Evolutionary conservation across 495 filamentous ascomycete genomes (phyloP).

Genomic region (Xylaria palmicola): DNA sequence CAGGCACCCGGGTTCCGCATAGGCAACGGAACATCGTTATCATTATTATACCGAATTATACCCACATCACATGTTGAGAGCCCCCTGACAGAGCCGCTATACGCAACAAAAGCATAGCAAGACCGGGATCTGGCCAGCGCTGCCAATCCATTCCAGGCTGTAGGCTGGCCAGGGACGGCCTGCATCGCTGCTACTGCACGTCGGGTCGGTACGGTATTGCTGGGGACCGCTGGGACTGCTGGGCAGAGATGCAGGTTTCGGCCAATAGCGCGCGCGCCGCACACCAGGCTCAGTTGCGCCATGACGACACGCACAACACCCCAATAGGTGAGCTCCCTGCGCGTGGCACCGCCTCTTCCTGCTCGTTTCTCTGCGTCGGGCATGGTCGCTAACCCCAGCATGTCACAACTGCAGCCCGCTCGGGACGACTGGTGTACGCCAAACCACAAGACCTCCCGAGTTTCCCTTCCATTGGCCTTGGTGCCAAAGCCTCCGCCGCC

Average conservation of each 20-base stretch:
- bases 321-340: constrained; percentile 11
- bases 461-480: constrained; percentile 64
- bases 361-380: neutral
- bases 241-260: constrained; percentile 11
- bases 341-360: neutral
- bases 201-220: constrained; percentile 1
- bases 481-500: constrained; percentile 62
- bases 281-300: constrained; percentile 6
- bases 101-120: no score
- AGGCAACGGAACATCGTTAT: no score
- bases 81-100: no score
- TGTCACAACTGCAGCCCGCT: constrained; percentile 29
- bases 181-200: constrained; percentile 10
- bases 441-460: constrained; percentile 65
- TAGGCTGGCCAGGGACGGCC: neutral
- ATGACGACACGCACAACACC: constrained; percentile 11
- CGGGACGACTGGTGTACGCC: constrained; percentile 66
- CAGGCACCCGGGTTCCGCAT: no score
- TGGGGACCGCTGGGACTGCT: no score
- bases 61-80: no score
- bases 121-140: no score
- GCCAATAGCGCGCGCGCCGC: constrained; percentile 9
- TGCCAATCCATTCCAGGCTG: no score
- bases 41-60: no score
- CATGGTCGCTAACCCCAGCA: constrained; percentile 11